Base-by-base conservation (phyloP, 768 basidiomycete species). In the Tulasnella calospora region DNA sequence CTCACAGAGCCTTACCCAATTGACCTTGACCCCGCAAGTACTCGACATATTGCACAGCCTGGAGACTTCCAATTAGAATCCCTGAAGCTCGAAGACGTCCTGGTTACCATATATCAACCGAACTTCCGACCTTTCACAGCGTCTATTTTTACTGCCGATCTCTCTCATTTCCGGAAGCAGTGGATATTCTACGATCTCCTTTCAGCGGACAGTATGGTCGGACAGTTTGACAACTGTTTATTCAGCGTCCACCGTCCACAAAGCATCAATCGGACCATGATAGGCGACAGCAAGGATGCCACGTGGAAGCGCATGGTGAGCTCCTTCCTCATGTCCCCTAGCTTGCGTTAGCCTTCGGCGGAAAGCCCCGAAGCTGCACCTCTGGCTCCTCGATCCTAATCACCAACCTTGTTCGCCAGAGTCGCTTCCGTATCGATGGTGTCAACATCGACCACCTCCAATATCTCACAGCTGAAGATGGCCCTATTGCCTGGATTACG, bases 111-210 rank as follows among this genome's bases (percentile, higher is more conserved):
- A 33, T 93, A 98, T 83, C 97, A 99, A 82, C 97, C 98, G 0
- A 88, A 90, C 78, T 99, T 99, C 86, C 89, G 98, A 19, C 98
- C 98, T 0, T 95, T 92, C 83, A 95, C 92, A 0, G 91, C 93
- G 15, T 95, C 93, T 9, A 95, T 99, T 72, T 99, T 99, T 86
- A 92, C 93, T 79, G 98, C 98, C 35, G 93, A 95, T 81, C 89
- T 98, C 46, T 88, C 89, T 17, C 88, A 87, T 38, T 89, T 99
- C 80, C 88, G 98, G 77, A 98, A 98, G 84, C 91, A 93, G 82
- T 99, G 95, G 95, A 81, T 97, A 47, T 98, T 98, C 84, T 96
- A 96, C 84, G 98, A 99, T 84, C 91, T 99, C 80, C 85, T 99
- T 79, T 83, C 88, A n/a, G 96, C 98, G 0, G 96, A 98, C 83